Conservation (phyloP, 495 filamentous ascomycete genomes). For the Amniculicola lignicola region DNA sequence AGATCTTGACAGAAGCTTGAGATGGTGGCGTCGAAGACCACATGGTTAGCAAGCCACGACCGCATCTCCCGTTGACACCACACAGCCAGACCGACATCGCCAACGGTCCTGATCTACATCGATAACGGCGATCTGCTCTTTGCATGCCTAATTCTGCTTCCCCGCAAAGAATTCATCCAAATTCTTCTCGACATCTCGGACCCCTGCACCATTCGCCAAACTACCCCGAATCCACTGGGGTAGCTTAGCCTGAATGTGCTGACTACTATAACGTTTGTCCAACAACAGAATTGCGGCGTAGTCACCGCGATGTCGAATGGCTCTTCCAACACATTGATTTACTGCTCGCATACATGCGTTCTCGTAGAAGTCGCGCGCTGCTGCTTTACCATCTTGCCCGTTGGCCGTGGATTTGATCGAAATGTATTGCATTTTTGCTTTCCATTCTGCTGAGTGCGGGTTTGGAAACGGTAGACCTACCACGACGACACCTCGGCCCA, state of each 20-base stretch:
- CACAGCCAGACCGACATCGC: neutral
- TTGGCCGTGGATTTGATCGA: conserved; percentile 59
- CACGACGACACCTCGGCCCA: conserved; percentile 85
- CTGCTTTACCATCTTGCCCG: conserved; percentile 55
- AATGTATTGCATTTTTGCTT: conserved; percentile 82
- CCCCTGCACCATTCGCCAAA: conserved; percentile 48
- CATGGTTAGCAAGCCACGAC: conserved; percentile 7
- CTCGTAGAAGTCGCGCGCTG: conserved; percentile 81
- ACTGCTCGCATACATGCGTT: conserved; percentile 96
- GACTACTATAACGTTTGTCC: conserved; percentile 69
- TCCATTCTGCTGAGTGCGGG: conserved; percentile 83
- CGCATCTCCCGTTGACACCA: conserved; percentile 8
- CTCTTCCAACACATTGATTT: conserved; percentile 92
- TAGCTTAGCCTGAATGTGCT: conserved; percentile 71
- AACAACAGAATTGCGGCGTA: conserved; percentile 88
- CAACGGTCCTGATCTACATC: neutral
- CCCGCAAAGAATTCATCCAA: conserved; percentile 51
- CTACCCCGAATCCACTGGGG: conserved; percentile 81
- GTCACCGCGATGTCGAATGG: conserved; percentile 82
- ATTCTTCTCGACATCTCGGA: conserved; percentile 54
- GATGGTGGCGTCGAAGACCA: neutral
- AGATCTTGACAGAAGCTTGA: neutral
- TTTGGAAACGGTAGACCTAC: conserved; percentile 94
- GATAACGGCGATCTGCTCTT: neutral
- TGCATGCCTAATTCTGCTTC: conserved; percentile 9